Evolutionary conservation across 2,329 filamentous ascomycete genomes (phyloP).

Genomic region (Immersiporthe knoxdaviesiana): DNA sequence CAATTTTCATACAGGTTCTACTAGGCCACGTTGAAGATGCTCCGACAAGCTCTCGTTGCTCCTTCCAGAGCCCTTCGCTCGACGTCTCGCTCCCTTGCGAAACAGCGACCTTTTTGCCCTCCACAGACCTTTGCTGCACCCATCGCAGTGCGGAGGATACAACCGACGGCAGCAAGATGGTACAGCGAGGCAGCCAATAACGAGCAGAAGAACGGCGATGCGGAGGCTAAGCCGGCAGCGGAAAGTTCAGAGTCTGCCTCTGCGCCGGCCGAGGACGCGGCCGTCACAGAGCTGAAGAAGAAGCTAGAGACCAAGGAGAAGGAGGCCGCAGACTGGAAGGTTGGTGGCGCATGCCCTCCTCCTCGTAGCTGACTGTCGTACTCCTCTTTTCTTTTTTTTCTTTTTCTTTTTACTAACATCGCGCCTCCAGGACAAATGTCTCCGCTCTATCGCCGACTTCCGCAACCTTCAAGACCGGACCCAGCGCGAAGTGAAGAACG

Average conservation of each 20-base stretch:
- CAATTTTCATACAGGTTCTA: constrained; percentile 2
- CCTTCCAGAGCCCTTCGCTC: constrained; percentile 51
- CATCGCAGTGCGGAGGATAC: constrained; percentile 38
- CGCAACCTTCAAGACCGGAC: constrained; percentile 97
- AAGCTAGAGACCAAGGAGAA: constrained; percentile 56
- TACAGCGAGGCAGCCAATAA: constrained; percentile 46
- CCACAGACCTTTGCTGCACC: constrained; percentile 45
- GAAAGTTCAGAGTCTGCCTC: constrained; percentile 34
- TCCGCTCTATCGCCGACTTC: constrained; percentile 94
- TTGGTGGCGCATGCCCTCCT: constrained; percentile 45
- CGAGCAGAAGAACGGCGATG: constrained; percentile 35
- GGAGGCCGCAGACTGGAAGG: constrained; percentile 78
- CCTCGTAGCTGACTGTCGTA: background rate
- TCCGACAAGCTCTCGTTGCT: constrained; percentile 49
- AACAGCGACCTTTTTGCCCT: constrained; percentile 41
- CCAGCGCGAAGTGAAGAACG: constrained; percentile 82
- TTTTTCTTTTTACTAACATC: constrained; percentile 22
- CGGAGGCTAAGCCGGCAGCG: constrained; percentile 36
- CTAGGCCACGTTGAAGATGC: constrained; percentile 40
- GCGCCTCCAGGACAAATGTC: constrained; percentile 78
- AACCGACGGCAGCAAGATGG: constrained; percentile 48
- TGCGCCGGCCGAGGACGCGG: constrained; percentile 30
- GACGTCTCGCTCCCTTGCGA: constrained; percentile 41
- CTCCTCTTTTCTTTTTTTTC: too few species aligned
- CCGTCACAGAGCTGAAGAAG: constrained; percentile 52